phyloP scores from a whole-genome alignment of 73 alveolate genomes.

The Urostyla sp. region DNA sequence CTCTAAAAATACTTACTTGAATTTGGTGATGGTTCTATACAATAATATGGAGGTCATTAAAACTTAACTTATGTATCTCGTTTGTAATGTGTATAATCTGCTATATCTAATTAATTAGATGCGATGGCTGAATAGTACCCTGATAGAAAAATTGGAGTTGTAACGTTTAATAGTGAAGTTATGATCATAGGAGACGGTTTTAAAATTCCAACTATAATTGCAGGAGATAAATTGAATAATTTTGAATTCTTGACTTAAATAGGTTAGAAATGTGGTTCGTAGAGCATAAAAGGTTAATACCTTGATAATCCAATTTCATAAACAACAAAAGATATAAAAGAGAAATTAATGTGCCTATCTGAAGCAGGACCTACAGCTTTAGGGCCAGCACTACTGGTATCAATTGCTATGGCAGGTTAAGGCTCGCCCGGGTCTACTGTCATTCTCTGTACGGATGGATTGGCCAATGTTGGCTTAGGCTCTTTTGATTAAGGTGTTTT shows the following conservation, averaged over 20 bases:
- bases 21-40: constrained; percentile 67
- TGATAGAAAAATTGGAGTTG: constrained; percentile 86
- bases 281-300: too few species aligned
- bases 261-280: constrained; percentile 64
- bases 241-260: constrained; percentile 66
- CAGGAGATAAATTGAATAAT: constrained; percentile 82
- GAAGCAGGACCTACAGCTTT: constrained; percentile 96
- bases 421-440: constrained; percentile 92
- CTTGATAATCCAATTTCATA: constrained; percentile 74
- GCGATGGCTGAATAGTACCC: constrained; percentile 77
- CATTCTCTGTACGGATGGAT: constrained; percentile 97
- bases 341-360: constrained; percentile 68
- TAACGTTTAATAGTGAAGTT: constrained; percentile 86
- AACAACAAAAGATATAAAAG: constrained; percentile 67
- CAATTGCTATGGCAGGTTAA: constrained; percentile 82
- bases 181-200: constrained; percentile 92
- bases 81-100: constrained; percentile 90
- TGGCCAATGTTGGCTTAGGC: constrained; percentile 96
- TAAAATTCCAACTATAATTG: constrained; percentile 61
- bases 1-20: constrained; percentile 50
- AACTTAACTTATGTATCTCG: constrained; percentile 84
- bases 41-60: constrained; percentile 58
- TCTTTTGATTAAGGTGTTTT: constrained; percentile 58
- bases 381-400: constrained; percentile 92
- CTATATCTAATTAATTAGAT: constrained; percentile 79